phyloP scores from a whole-genome alignment of 768 basidiomycete genomes.

The Termitomyces sp. region DNA sequence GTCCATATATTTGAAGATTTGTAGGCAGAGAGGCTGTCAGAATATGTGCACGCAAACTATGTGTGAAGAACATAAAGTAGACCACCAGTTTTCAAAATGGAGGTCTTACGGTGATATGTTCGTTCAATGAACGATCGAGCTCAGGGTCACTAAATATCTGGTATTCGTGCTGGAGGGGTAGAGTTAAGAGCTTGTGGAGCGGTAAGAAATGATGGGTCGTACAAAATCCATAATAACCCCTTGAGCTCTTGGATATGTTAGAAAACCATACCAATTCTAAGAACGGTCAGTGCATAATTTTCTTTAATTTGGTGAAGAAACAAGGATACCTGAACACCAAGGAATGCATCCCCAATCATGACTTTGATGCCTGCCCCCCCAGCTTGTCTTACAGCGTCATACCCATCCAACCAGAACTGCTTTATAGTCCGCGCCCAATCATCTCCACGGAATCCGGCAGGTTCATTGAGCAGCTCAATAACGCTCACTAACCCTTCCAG shows the following conservation, averaged over 20 bases:
- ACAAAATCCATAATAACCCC: conserved; percentile 69
- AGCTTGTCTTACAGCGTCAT: conserved; percentile 50
- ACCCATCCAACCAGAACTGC: conserved; percentile 59
- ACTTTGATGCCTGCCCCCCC: conserved; percentile 48
- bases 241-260: conserved; percentile 48
- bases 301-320: not conserved
- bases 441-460: conserved; percentile 48
- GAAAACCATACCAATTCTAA: conserved; percentile 58
- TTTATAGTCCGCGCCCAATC: conserved; percentile 41
- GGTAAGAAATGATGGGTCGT: not conserved
- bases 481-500: conserved; percentile 57
- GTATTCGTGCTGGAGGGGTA: conserved; percentile 56
- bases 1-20: conserved; percentile 64
- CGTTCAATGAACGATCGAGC: conserved; percentile 47
- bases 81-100: not conserved
- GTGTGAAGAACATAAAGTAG: not conserved
- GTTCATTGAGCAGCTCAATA: conserved; percentile 70
- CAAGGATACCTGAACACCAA: conserved; percentile 46
- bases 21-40: conserved; percentile 40
- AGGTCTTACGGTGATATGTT: conserved; percentile 50
- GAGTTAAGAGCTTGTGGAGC: conserved; percentile 1
- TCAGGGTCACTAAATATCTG: conserved; percentile 66
- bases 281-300: conserved; percentile 1
- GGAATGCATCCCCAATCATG: conserved; percentile 73
- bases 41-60: conserved; percentile 56